Percentiles rank a stretch among this genome's conserved stretches.
Conservation (phyloP, 2,329 filamentous ascomycete species). For the Teratosphaeria destructans region DNA sequence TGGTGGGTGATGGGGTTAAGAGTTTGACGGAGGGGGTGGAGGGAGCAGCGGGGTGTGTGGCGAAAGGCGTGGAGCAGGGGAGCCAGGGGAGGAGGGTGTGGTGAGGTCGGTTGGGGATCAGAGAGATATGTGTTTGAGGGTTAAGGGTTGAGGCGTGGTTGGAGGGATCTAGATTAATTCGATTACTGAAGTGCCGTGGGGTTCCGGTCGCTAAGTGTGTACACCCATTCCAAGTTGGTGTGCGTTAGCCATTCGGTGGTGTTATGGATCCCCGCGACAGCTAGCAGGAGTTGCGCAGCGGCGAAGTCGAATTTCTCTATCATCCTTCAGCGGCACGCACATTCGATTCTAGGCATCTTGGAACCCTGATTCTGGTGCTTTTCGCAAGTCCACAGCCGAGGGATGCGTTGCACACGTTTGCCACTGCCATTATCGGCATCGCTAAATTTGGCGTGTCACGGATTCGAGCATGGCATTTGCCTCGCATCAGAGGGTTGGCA, state of each 20-base stretch:
- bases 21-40: slow-evolving; percentile 36
- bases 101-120: neutral
- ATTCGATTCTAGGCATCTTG: neutral
- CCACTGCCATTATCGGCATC: no score
- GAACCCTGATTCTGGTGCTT: neutral
- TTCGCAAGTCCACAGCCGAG: neutral
- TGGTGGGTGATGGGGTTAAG: slow-evolving; percentile 33
- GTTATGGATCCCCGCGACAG: slow-evolving; percentile 16
- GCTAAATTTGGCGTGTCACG: no score
- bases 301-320: slow-evolving; percentile 7
- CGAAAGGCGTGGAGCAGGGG: slow-evolving; percentile 37
- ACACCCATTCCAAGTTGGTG: neutral
- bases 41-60: slow-evolving; percentile 32
- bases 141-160: neutral
- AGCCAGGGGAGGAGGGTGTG: slow-evolving; percentile 34
- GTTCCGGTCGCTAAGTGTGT: no score
- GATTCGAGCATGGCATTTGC: no score
- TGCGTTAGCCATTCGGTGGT: slow-evolving; percentile 16
- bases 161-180: neutral
- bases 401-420: no score
- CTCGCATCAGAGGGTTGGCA: no score
- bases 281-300: slow-evolving; percentile 10
- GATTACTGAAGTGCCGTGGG: no score
- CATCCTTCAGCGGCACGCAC: slow-evolving; percentile 9
- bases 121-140: neutral